phyloP scores from a whole-genome alignment of 1,284 basidiomycete genomes.

The Heliocybe sulcata region DNA sequence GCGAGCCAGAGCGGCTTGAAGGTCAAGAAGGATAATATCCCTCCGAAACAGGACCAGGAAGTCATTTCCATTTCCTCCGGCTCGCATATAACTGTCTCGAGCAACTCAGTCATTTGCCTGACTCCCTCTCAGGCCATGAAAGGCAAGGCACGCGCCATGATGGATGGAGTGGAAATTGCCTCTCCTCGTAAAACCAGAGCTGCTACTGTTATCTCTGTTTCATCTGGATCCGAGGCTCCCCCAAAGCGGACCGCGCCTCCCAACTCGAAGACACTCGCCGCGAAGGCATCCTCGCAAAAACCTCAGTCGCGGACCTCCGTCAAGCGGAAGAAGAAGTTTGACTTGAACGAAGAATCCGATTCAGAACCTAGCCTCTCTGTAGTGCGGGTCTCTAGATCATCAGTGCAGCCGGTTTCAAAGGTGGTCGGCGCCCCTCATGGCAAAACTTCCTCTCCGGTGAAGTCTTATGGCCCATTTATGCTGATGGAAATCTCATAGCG shows the following conservation, averaged over 20 bases:
- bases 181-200: neutral
- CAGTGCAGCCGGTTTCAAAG: neutral
- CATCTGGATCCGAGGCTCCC: neutral
- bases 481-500: neutral
- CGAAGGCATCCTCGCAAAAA: neutral
- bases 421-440: neutral
- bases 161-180: neutral
- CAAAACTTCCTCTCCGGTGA: neutral
- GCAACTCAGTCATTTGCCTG: conserved; percentile 4
- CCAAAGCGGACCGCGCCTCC: neutral
- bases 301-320: neutral
- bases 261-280: neutral
- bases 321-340: conserved; percentile 2
- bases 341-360: neutral
- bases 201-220: neutral
- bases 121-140: neutral
- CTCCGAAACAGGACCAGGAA: conserved; percentile 4
- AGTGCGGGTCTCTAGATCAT: neutral
- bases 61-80: conserved; percentile 6
- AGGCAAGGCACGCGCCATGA: neutral
- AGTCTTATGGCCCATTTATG: neutral
- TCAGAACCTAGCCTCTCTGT: neutral
- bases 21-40: neutral
- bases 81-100: conserved; percentile 5
- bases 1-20: neutral